phyloP scores from a whole-genome alignment of 2,329 filamentous ascomycete genomes.

The Incumbomyces lentus region DNA sequence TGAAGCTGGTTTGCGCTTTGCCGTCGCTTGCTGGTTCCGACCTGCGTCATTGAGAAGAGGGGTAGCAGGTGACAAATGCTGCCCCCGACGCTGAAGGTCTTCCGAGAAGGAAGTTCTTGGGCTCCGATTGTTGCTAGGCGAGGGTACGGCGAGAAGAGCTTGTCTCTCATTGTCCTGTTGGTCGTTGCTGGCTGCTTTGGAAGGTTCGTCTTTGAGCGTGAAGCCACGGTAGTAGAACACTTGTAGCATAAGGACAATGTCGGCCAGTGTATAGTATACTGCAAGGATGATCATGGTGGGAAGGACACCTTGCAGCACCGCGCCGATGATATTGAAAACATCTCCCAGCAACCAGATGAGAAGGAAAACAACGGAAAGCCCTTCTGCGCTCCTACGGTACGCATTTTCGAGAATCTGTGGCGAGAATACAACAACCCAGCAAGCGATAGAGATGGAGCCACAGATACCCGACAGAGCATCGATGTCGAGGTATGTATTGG shows the following conservation, averaged over 20 bases:
- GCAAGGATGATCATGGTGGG: slow-evolving; percentile 96
- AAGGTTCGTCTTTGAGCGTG: slow-evolving; percentile 25
- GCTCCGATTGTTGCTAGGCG: neutral
- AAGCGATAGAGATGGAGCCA: slow-evolving; percentile 91
- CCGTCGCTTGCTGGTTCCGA: slow-evolving; percentile 23
- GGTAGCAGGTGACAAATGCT: slow-evolving; percentile 69
- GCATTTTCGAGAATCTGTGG: slow-evolving; percentile 97
- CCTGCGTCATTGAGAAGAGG: slow-evolving; percentile 54
- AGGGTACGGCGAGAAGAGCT: slow-evolving; percentile 15
- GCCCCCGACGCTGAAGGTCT: slow-evolving; percentile 28
- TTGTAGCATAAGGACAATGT: slow-evolving; percentile 76
- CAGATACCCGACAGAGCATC: slow-evolving; percentile 88
- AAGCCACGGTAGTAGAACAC: slow-evolving; percentile 96
- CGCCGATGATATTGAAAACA: slow-evolving; percentile 94
- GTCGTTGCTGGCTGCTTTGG: slow-evolving; percentile 5
- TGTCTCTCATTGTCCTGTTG: slow-evolving; percentile 15
- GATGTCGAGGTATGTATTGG: slow-evolving; percentile 58
- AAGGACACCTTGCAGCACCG: slow-evolving; percentile 77
- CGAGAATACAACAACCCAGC: slow-evolving; percentile 96
- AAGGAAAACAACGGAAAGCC: slow-evolving; percentile 81
- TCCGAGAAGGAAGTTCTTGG: slow-evolving; percentile 6
- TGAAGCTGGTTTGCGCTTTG: slow-evolving; percentile 29
- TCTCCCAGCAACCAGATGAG: slow-evolving; percentile 88
- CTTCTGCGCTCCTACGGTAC: slow-evolving; percentile 71
- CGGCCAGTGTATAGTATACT: slow-evolving; percentile 84